Evolutionary conservation across 2,329 filamentous ascomycete genomes (phyloP).

Genomic region (Penicillium sp.): DNA sequence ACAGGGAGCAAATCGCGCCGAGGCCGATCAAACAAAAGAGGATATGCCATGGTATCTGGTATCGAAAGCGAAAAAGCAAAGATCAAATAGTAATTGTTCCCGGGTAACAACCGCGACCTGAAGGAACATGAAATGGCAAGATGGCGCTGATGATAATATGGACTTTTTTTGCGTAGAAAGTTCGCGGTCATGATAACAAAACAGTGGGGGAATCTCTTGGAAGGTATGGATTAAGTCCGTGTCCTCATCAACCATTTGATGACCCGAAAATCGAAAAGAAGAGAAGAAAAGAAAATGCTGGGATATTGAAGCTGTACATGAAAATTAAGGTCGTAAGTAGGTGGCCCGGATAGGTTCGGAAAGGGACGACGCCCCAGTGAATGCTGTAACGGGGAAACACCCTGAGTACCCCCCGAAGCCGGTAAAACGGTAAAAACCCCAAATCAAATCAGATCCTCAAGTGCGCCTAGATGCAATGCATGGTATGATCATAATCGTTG

Average conservation of each 20-base stretch:
- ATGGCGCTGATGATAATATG: conserved; percentile 16
- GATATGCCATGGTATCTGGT: conserved; percentile 28
- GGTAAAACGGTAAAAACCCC: conserved; percentile 15
- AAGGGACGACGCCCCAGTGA: conserved; percentile 29
- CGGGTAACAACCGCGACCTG: conserved; percentile 3
- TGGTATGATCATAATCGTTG: conserved; percentile 35
- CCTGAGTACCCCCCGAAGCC: conserved; percentile 9
- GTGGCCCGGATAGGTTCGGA: conserved; percentile 19
- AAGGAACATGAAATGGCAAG: not conserved
- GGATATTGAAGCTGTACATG: conserved; percentile 30
- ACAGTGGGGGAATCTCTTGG: not conserved
- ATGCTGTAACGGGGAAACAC: conserved; percentile 24
- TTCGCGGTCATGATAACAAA: not conserved
- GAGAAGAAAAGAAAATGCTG: conserved; percentile 3
- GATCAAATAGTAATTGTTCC: conserved; percentile 1
- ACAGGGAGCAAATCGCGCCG: conserved; percentile 12
- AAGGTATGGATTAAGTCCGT: conserved; percentile 12
- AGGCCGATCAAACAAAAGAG: conserved; percentile 10
- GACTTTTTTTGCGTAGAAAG: conserved; percentile 11
- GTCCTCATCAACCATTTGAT: conserved; percentile 16
- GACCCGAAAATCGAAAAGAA: conserved; percentile 11
- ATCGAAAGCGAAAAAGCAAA: conserved; percentile 16
- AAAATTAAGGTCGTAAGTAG: conserved; percentile 26
- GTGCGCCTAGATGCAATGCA: conserved; percentile 40
- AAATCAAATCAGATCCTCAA: conserved; percentile 26